Conservation (phyloP, 805 yeast species). For the Pichia rugopelliculosa region DNA sequence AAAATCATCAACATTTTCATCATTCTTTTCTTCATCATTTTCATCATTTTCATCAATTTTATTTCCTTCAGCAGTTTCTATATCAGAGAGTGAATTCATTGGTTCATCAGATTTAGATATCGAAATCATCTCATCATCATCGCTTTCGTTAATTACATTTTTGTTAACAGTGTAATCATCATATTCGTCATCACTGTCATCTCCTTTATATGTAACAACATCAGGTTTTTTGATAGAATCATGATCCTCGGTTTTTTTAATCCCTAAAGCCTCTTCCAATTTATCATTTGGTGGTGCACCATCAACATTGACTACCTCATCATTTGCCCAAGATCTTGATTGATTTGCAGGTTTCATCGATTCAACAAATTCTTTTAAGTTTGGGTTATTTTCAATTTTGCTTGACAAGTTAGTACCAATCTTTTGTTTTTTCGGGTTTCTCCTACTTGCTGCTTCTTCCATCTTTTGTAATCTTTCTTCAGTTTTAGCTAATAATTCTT, state of each 20-base stretch:
- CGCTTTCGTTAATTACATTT: slow-evolving; percentile 19
- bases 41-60: slow-evolving; percentile 1
- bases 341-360: slow-evolving; percentile 73
- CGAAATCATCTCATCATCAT: slow-evolving; percentile 37
- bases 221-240: slow-evolving; percentile 22
- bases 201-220: slow-evolving; percentile 23
- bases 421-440: slow-evolving; percentile 34
- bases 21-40: slow-evolving; percentile 17
- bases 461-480: slow-evolving; percentile 43
- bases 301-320: slow-evolving; percentile 38
- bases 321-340: slow-evolving; percentile 70
- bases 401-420: slow-evolving; percentile 39
- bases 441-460: slow-evolving; percentile 41
- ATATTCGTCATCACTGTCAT: slow-evolving; percentile 46
- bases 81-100: slow-evolving; percentile 30
- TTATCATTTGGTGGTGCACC: slow-evolving; percentile 41
- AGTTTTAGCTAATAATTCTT: slow-evolving; percentile 40
- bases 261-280: slow-evolving; percentile 35
- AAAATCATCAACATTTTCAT: slow-evolving; percentile 48
- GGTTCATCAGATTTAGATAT: slow-evolving; percentile 42
- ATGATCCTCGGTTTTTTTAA: slow-evolving; percentile 15
- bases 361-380: slow-evolving; percentile 72
- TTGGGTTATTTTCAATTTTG: slow-evolving; percentile 57
- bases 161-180: slow-evolving; percentile 31
- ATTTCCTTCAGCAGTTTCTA: not conserved